phyloP scores from a whole-genome alignment of 352 stramenopile species.

The Globisporangium parvum region DNA sequence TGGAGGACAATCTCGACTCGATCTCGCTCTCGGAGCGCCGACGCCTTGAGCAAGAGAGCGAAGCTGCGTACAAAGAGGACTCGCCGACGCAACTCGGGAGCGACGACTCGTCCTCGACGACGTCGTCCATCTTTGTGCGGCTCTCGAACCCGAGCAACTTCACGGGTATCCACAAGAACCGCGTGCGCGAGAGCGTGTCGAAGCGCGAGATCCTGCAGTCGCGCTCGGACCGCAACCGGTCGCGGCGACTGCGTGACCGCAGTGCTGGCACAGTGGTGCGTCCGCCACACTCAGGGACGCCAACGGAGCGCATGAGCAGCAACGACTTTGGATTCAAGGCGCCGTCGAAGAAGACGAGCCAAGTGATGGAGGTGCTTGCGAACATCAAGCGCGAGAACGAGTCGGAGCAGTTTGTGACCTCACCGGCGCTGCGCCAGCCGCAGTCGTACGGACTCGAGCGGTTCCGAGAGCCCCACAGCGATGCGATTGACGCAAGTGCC shows the following conservation, averaged over 20 bases:
- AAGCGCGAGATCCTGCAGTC: constrained; percentile 80
- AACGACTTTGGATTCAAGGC: constrained; percentile 42
- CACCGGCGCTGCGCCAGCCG: constrained; percentile 36
- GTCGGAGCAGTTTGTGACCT: constrained; percentile 39
- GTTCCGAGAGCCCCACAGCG: constrained; percentile 1
- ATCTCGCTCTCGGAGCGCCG: constrained; percentile 33
- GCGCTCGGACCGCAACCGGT: constrained; percentile 65
- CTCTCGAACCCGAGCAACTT: constrained; percentile 86
- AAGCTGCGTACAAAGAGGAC: constrained; percentile 21
- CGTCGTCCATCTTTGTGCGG: constrained; percentile 68
- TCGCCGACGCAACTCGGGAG: constrained; percentile 45
- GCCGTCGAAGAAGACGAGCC: constrained; percentile 48
- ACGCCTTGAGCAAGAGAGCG: constrained; percentile 24
- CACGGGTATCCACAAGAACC: constrained; percentile 86
- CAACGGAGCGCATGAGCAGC: constrained; percentile 44
- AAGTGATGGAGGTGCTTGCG: constrained; percentile 73
- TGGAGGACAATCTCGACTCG: constrained; percentile 35
- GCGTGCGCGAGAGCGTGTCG: constrained; percentile 64
- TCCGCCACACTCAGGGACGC: constrained; percentile 35
- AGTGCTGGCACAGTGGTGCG: constrained; percentile 33
- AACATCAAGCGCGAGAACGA: constrained; percentile 83
- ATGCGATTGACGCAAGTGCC: constrained; percentile 12
- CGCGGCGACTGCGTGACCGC: constrained; percentile 63
- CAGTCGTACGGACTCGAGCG: constrained; percentile 32
- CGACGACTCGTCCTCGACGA: constrained; percentile 51